Evolutionary conservation across 2,329 filamentous ascomycete genomes (phyloP).

Genomic region (Tolypocladium amazonense): DNA sequence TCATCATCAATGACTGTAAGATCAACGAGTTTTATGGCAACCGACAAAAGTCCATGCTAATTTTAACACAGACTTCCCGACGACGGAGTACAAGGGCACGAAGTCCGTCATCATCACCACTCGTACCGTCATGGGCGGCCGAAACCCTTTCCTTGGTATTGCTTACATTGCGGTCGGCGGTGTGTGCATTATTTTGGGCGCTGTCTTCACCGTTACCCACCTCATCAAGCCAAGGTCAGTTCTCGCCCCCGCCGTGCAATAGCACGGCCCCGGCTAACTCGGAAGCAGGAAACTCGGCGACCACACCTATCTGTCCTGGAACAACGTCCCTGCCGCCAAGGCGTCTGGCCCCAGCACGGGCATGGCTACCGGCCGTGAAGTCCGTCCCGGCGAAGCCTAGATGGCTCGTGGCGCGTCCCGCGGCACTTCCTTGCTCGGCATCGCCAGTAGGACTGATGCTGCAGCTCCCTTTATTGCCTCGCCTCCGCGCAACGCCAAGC

Average conservation of each 20-base stretch:
- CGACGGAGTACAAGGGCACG: conserved; percentile 67
- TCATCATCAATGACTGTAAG: conserved; percentile 73
- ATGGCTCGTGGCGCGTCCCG: conserved; percentile 16
- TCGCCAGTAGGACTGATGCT: neutral
- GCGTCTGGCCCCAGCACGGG: conserved; percentile 29
- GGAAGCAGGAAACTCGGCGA: conserved; percentile 82
- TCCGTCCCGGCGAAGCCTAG: conserved; percentile 33
- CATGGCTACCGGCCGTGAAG: conserved; percentile 45
- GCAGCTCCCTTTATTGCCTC: neutral
- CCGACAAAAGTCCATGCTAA: neutral
- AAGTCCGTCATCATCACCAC: conserved; percentile 88
- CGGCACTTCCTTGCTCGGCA: conserved; percentile 8
- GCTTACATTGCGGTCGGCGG: conserved; percentile 92
- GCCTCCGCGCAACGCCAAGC: neutral
- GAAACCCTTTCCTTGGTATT: conserved; percentile 92
- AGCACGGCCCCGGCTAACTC: conserved; percentile 1
- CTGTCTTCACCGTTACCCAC: conserved; percentile 81
- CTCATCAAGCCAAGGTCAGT: conserved; percentile 77
- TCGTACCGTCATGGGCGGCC: conserved; percentile 84
- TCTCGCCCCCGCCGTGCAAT: conserved; percentile 2
- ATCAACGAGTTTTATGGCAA: conserved; percentile 8
- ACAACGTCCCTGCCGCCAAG: conserved; percentile 45
- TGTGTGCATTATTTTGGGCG: conserved; percentile 80
- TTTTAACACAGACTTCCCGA: conserved; percentile 59
- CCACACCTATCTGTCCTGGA: conserved; percentile 96